Percentiles rank a stretch among this genome's conserved stretches.
These are phyloP conservation scores for Calycina herbarum DNA, from an alignment of 2,329 filamentous ascomycete genomes.

Conservation along the genomic window DNA sequence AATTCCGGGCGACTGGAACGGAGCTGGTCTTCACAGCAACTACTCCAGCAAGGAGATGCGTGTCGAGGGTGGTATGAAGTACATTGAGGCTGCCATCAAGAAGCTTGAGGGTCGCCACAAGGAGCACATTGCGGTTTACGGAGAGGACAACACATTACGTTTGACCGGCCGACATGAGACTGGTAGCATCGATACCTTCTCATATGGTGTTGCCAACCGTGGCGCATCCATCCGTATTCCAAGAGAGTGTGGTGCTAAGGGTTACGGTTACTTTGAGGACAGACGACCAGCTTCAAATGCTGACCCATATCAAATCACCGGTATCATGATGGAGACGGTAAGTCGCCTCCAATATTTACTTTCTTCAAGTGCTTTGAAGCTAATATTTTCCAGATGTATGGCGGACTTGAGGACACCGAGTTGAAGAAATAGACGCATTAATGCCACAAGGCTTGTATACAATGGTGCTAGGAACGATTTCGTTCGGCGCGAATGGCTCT, in stretches of 20 bases:
- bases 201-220: slow-evolving; percentile 93
- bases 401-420: slow-evolving; percentile 30
- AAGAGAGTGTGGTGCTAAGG: slow-evolving; percentile 78
- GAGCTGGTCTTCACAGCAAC: slow-evolving; percentile 89
- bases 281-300: slow-evolving; percentile 81
- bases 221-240: slow-evolving; percentile 90
- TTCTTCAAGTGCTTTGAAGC: slow-evolving; percentile 1
- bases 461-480: slow-evolving; percentile 20
- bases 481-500: slow-evolving; percentile 22
- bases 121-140: slow-evolving; percentile 91
- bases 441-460: slow-evolving; percentile 23
- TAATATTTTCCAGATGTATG: slow-evolving; percentile 34
- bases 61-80: slow-evolving; percentile 89
- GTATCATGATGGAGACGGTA: slow-evolving; percentile 41
- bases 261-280: slow-evolving; percentile 93
- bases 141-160: slow-evolving; percentile 92
- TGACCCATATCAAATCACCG: slow-evolving; percentile 73
- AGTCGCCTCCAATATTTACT: slow-evolving; percentile 15
- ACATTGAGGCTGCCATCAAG: slow-evolving; percentile 84
- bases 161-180: slow-evolving; percentile 95
- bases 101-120: slow-evolving; percentile 75
- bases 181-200: slow-evolving; percentile 88
- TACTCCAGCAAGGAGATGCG: slow-evolving; percentile 91
- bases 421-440: slow-evolving; percentile 25
- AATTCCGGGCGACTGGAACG: slow-evolving; percentile 95